phyloP scores from a whole-genome alignment of 129 eudicot species.

The Chrysanthemum lavandulifolium region DNA sequence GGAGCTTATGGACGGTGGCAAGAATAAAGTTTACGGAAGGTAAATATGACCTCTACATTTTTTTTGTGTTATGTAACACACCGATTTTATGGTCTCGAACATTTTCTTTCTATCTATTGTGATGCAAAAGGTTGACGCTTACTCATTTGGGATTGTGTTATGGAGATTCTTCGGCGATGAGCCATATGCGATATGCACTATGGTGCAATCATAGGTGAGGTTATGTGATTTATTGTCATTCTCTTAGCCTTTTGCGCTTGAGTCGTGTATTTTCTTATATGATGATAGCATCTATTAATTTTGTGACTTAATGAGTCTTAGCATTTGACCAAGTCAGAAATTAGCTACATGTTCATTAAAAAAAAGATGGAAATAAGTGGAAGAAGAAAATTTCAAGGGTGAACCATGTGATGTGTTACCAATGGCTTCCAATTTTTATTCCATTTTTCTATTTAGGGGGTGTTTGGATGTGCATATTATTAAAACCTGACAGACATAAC shows the following conservation, averaged over 20 bases:
- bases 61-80: background rate
- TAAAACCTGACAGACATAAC: too few relatives aligned
- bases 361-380: background rate
- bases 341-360: background rate
- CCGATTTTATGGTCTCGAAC: background rate
- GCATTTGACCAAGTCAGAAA: background rate
- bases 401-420: background rate
- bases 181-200: conserved; percentile 98
- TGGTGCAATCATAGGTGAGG: conserved; percentile 88
- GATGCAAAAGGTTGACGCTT: conserved; percentile 78
- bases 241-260: background rate
- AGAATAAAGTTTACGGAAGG: conserved; percentile 94
- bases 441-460: background rate
- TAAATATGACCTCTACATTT: conserved; percentile 25
- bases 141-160: conserved; percentile 90
- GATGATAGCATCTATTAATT: conserved; percentile 14
- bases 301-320: conserved; percentile 12
- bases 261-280: conserved; percentile 2
- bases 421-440: background rate
- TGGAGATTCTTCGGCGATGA: conserved; percentile 98
- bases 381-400: background rate
- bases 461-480: too few relatives aligned
- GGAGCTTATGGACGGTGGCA: conserved; percentile 84
- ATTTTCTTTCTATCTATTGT: background rate
- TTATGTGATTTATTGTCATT: conserved; percentile 15